Evolutionary conservation across 345 rosid genomes (phyloP), one percentile per base, ranked within the genome.

Genomic region (Acer yangbiense): DNA sequence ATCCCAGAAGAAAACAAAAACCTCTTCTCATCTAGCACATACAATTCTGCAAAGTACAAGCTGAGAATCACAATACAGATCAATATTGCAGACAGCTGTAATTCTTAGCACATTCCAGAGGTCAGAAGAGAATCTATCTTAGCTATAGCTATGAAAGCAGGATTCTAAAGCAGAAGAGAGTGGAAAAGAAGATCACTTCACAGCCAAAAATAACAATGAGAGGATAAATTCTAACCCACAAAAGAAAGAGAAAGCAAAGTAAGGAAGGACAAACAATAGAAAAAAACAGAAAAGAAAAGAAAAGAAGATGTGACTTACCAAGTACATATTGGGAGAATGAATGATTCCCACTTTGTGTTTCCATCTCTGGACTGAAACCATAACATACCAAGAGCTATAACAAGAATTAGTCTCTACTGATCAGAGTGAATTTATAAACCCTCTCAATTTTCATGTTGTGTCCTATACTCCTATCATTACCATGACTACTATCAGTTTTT

Each of bases 91-190:
- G 57, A 27, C 18, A 48, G 13, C 58, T 65, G 16, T 32, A 6
- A 25, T 64, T 23, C 57, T 64, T 17, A 12, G 35, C 61, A 27
- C 29, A 27, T 43, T 6, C 7, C 27, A 64, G 29, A 20, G 48
- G 55, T 18, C 61, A 65, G 18, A 65, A 65, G n/a, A 48, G 62
- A 74, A 48, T 74, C 48, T 17, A 48, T 2, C 62, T 18, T 29
- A 48, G 61, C 68, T 9, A 41, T 1, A 29, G 32, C 32, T 29
- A 29, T 29, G 32, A 29, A 5, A 9, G n/a, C 25, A 23, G 35
- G 44, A 73, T 46, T 73, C 43, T 43, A 73, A 62, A 73, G 69
- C 76, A 23, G 68, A 73, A 54, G 27, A 16, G 68, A 61, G 64
- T 44, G 43, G 2, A 48, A 74, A 64, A 41, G 9, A 35, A 35